A percentile compares a stretch with the other conserved stretches of the same genome.
Evolutionary conservation across 1,284 basidiomycete genomes (phyloP).

Genomic region (Fomitopsis betulina): DNA sequence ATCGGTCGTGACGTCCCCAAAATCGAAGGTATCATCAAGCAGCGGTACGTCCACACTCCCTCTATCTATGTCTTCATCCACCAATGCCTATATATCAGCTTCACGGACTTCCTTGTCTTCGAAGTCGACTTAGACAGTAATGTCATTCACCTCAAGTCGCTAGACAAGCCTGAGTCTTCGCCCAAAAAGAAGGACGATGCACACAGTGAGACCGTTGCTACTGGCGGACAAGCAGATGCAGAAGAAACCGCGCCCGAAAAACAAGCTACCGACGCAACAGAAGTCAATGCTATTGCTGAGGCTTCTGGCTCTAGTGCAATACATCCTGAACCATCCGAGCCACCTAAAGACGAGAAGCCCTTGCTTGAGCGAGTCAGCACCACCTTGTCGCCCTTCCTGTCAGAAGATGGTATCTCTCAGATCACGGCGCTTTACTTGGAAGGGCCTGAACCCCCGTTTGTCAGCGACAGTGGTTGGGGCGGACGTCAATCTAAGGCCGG

Average conservation of each 20-base stretch:
- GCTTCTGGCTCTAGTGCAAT: not conserved
- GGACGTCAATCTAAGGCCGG: conserved; percentile 36
- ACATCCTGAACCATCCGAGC: not conserved
- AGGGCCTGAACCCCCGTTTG: conserved; percentile 65
- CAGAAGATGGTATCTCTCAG: conserved; percentile 52
- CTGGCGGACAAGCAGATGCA: not conserved
- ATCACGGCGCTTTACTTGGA: conserved; percentile 74
- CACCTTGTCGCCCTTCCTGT: conserved; percentile 57
- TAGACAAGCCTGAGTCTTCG: conserved; percentile 62
- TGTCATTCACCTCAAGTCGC: conserved; percentile 73
- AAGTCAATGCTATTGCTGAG: not conserved
- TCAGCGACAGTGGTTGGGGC: conserved; percentile 67
- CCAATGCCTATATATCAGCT: conserved; percentile 42
- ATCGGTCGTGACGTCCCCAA: conserved; percentile 66
- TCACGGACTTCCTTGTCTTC: conserved; percentile 91
- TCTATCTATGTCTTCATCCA: not conserved
- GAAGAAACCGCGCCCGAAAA: not conserved
- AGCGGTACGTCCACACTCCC: conserved; percentile 53
- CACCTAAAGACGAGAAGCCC: conserved; percentile 29
- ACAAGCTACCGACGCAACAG: not conserved
- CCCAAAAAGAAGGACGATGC: conserved; percentile 28
- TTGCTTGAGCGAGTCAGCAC: conserved; percentile 66
- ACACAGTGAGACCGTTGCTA: not conserved
- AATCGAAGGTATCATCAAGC: conserved; percentile 91
- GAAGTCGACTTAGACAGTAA: conserved; percentile 82